phyloP scores from a whole-genome alignment of 2,329 filamentous ascomycete genomes.

The Ceratocystis ficicola region DNA sequence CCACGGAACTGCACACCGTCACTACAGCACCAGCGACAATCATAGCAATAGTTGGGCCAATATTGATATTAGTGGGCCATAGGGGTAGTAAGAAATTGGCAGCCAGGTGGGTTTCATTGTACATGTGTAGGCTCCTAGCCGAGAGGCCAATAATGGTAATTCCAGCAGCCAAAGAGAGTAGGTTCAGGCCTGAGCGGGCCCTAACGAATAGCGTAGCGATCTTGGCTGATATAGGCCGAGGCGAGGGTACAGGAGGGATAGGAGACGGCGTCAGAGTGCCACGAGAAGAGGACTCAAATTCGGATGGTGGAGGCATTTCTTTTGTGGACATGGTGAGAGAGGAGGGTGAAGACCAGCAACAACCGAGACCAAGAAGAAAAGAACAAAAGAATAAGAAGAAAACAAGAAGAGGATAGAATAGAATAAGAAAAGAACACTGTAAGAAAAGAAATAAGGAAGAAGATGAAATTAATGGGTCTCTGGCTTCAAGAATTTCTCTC shows the following conservation, averaged over 20 bases:
- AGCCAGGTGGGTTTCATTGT: slow-evolving; percentile 41
- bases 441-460: neutral
- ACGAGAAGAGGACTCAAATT: slow-evolving; percentile 38
- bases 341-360: slow-evolving; percentile 11
- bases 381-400: neutral
- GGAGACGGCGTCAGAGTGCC: slow-evolving; percentile 27
- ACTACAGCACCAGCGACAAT: slow-evolving; percentile 42
- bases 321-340: slow-evolving; percentile 27
- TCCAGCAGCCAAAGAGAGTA: slow-evolving; percentile 39
- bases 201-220: slow-evolving; percentile 34
- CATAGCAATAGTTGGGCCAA: slow-evolving; percentile 44
- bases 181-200: slow-evolving; percentile 37
- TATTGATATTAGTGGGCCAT: slow-evolving; percentile 47
- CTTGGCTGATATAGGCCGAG: slow-evolving; percentile 30
- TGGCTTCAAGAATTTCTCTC: neutral
- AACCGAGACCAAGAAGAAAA: neutral
- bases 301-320: slow-evolving; percentile 33
- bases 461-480: neutral
- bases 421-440: neutral
- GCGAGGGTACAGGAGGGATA: slow-evolving; percentile 24
- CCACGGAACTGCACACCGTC: slow-evolving; percentile 36
- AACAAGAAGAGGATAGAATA: slow-evolving; percentile 8
- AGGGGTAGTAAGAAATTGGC: slow-evolving; percentile 40
- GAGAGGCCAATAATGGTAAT: slow-evolving; percentile 44
- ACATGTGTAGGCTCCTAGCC: slow-evolving; percentile 42